Percentiles rank a stretch among this genome's conserved stretches.
Evolutionary conservation across 2,329 filamentous ascomycete species (phyloP).

Genomic region (Purpureocillium lavendulum): DNA sequence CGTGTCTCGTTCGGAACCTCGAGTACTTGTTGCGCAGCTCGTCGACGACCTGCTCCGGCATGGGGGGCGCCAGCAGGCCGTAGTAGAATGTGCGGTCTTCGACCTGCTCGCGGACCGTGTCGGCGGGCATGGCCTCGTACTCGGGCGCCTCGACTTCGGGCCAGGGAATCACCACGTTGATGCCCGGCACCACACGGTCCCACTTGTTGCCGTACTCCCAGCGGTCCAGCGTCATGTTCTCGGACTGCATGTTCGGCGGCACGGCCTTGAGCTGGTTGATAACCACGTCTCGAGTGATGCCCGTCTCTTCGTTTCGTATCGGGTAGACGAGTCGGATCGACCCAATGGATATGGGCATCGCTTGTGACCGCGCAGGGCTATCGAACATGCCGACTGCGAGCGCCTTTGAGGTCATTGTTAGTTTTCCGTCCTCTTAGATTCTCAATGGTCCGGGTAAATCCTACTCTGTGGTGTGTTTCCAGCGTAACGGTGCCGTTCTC

Average conservation of each 20-base stretch:
- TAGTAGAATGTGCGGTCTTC: slow-evolving; percentile 71
- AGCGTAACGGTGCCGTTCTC: slow-evolving; percentile 52
- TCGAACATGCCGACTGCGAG: slow-evolving; percentile 21
- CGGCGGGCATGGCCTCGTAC: slow-evolving; percentile 46
- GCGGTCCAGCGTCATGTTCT: slow-evolving; percentile 31
- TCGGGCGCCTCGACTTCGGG: slow-evolving; percentile 46
- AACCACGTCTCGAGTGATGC: slow-evolving; percentile 62
- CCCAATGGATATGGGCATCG: slow-evolving; percentile 52
- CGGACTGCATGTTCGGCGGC: slow-evolving; percentile 36
- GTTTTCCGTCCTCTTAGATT: no score
- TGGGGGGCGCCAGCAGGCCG: slow-evolving; percentile 67
- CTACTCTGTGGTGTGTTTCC: slow-evolving; percentile 54
- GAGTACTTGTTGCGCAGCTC: slow-evolving; percentile 81
- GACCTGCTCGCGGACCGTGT: slow-evolving; percentile 70
- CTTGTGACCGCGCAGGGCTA: slow-evolving; percentile 17
- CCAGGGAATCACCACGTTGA: slow-evolving; percentile 71
- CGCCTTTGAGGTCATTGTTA: slow-evolving; percentile 11
- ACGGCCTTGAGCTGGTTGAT: slow-evolving; percentile 60
- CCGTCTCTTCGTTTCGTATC: slow-evolving; percentile 57
- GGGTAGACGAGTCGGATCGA: slow-evolving; percentile 77
- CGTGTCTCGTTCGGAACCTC: slow-evolving; percentile 73
- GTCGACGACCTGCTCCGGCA: slow-evolving; percentile 71
- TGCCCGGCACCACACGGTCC: slow-evolving; percentile 57
- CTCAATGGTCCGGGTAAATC: no score
- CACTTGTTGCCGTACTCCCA: slow-evolving; percentile 33